Base-by-base conservation (phyloP, 805 yeast species). In the Alloascoidea hylecoeti region DNA sequence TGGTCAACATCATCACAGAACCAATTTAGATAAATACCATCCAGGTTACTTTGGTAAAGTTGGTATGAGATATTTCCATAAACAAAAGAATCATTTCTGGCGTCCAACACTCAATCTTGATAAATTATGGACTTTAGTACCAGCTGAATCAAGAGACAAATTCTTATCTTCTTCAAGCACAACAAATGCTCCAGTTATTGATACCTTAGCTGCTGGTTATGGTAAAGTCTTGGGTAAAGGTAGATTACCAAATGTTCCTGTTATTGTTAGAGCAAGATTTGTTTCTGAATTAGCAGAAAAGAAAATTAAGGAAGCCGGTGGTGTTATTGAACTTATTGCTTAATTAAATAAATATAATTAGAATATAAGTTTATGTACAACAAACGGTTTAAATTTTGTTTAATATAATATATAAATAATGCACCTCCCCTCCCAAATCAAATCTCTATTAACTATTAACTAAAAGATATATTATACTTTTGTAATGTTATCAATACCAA, bases 1-100 rank as follows among this genome's bases (percentile, higher is more conserved):
- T 89, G 99, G 99, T 85, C 89, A 76, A 74, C 97, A 89, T 72
- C 99, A 92, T 74, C 98, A 92, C 96, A 85, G 99, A 79, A 88
- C 92, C 69, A 92, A 92, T 78, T 71, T 92, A 75, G 99, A 92
- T 71, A 92, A 89, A 73, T 92, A 83, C 95, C 99, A 92, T 72
- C 98, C 98, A 63, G 99, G 99, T 86, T 92, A 92, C 89, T 92
- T 92, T 75, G 99, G 99, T 83, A 94, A 92, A 77, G 97, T 92
- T 66, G 99, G 99, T 88, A 89, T 89, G 96, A 85, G 98, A 82
- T 80, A 82, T 80, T 89, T 79, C 95, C 96, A 85, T 85, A 78
- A 81, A 69, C 94, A 84, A 73, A 72, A 70, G 61, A 72, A 70
- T 74, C 96, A 83, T 64, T 79, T 77, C 86, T 92, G 98, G 98